Conservation (phyloP, 1,139 yeast species). For the Magnusiomyces clavatus region DNA sequence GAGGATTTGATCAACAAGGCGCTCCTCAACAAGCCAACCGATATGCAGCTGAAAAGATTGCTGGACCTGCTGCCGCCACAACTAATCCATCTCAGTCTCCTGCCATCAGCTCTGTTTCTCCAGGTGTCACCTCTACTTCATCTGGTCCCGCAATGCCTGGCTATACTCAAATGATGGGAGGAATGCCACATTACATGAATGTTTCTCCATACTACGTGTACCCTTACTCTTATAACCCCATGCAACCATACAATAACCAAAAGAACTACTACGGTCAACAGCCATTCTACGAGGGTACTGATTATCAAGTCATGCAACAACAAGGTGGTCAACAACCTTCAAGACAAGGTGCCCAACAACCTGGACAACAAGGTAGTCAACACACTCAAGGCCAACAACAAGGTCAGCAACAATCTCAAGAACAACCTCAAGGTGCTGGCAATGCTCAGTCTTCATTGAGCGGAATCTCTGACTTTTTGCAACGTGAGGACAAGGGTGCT, state of each 20-base stretch:
- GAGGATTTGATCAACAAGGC: slow-evolving; percentile 9
- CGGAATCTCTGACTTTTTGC: slow-evolving; percentile 31
- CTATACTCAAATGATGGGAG: not conserved
- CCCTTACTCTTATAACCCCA: slow-evolving; percentile 16
- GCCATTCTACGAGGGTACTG: slow-evolving; percentile 1
- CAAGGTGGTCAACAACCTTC: slow-evolving; percentile 12
- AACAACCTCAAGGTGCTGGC: slow-evolving; percentile 17
- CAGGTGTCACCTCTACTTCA: slow-evolving; percentile 2
- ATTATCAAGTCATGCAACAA: slow-evolving; percentile 6
- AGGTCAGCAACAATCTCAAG: slow-evolving; percentile 16
- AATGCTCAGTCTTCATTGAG: slow-evolving; percentile 18
- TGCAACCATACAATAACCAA: slow-evolving; percentile 23
- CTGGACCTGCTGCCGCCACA: slow-evolving; percentile 4
- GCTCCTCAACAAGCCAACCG: slow-evolving; percentile 9
- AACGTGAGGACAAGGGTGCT: slow-evolving; percentile 26
- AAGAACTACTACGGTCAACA: slow-evolving; percentile 5
- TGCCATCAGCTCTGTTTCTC: slow-evolving; percentile 3
- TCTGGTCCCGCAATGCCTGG: slow-evolving; percentile 2
- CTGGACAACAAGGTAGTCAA: slow-evolving; percentile 17
- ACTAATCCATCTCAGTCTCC: slow-evolving; percentile 2
- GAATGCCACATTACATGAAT: too few species aligned
- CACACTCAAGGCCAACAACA: slow-evolving; percentile 14
- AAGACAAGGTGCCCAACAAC: slow-evolving; percentile 15
- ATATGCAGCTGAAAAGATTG: slow-evolving; percentile 7
- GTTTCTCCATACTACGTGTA: not conserved